phyloP scores from a whole-genome alignment of 495 filamentous ascomycete species.

The Tuber borchii region DNA sequence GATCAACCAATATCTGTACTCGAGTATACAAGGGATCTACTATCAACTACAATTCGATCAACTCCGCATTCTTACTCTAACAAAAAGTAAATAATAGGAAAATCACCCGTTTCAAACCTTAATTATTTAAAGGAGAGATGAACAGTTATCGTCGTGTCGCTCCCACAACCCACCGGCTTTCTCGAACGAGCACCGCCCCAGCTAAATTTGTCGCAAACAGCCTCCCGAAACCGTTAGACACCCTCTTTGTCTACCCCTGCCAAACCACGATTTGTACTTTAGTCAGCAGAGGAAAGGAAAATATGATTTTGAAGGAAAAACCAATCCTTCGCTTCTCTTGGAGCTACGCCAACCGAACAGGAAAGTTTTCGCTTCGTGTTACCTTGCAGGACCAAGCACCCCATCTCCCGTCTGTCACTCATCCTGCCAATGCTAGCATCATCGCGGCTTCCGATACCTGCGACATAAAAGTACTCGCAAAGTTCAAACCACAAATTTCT shows the following conservation, averaged over 20 bases:
- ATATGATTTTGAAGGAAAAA: not conserved
- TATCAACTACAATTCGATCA: not conserved
- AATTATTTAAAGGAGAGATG: conserved; percentile 1
- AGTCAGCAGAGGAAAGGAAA: not conserved
- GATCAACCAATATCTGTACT: not conserved
- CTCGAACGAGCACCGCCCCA: conserved; percentile 21
- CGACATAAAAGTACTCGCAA: not conserved
- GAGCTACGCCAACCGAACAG: conserved; percentile 19
- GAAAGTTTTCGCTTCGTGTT: conserved; percentile 17
- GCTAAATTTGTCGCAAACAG: conserved; percentile 17
- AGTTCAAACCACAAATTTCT: not conserved
- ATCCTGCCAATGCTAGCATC: not conserved
- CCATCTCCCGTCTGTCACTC: conserved; percentile 6
- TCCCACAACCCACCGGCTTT: conserved; percentile 8
- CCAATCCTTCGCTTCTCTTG: conserved; percentile 16
- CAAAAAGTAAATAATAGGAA: conserved; percentile 6
- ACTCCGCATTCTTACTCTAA: not conserved
- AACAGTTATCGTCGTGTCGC: conserved; percentile 5
- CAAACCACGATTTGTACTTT: not conserved
- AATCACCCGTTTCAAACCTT: conserved; percentile 17
- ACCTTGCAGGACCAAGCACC: not conserved
- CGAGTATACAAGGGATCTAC: not conserved
- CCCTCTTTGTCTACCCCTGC: not conserved
- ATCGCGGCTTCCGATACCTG: not conserved
- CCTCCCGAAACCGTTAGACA: conserved; percentile 21